Evolutionary conservation across 1,284 basidiomycete genomes (phyloP), one percentile per base, ranked within the genome.

Genomic region (Pterulicium gracile): DNA sequence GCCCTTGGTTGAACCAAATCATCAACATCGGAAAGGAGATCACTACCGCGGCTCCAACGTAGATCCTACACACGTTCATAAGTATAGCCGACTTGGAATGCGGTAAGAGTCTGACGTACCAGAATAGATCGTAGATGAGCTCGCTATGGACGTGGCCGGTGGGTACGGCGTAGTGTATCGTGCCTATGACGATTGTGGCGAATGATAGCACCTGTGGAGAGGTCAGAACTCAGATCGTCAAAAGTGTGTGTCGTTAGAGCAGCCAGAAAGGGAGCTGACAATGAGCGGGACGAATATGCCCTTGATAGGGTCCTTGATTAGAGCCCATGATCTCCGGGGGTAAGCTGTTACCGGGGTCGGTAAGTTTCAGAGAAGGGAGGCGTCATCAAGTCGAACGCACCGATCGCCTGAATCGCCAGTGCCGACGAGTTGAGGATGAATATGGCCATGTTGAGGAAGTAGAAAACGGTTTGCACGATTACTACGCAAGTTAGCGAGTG

Each of bases 1-100:
- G 70, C 4, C 69, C 68, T 24, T 67, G 57, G 48, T 70, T 71
- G 57, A 69, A 72, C 70, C 70, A 73, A 23, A 72, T 66, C 66
- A 72, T 68, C 43, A 72, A 56, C 69, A 73, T 72, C 1, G 68
- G 66, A 53, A 71, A 68, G 50, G 66, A 72, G 12, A 68, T 66
- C 3, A 66, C 3, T n/a, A 67, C 24, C 2, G 69, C 56, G 15
- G 68, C 61, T 20, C 54, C 49, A 17, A 70, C 63, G 50, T 73
- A 73, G n/a, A 69, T 57, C 70, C 70, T 72, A 43, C 34, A 2
- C 35, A 35, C 17, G 36, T n/a, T 39, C 19, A n/a, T n/a, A n/a
- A n/a, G n/a, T n/a, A n/a, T n/a, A n/a, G n/a, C n/a, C n/a, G n/a
- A n/a, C n/a, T n/a, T n/a, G n/a, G n/a, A n/a, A n/a, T n/a, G n/a